Evolutionary conservation across 192 early-diverging fungal genomes (phyloP).

Genomic region (Coemansia asiatica): DNA sequence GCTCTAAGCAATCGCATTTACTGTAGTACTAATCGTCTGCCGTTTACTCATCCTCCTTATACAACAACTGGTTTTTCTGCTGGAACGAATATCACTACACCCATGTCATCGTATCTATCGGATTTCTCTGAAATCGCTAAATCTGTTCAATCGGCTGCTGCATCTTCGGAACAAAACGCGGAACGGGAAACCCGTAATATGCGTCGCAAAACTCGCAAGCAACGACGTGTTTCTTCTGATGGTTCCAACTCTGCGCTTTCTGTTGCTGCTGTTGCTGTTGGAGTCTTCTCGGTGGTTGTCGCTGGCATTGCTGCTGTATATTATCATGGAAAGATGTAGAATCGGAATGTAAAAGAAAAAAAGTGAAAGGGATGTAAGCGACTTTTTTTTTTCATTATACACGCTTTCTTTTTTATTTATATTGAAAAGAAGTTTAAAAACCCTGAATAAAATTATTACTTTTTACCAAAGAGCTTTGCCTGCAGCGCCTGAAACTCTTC

Average conservation of each 20-base stretch:
- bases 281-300: conserved; percentile 11
- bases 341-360: conserved; percentile 21
- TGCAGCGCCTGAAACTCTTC: conserved; percentile 67
- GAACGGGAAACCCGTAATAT: conserved; percentile 1
- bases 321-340: conserved; percentile 20
- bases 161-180: neutral
- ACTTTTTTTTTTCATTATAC: neutral
- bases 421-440: neutral
- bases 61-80: neutral
- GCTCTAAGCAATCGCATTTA: neutral
- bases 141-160: conserved; percentile 10
- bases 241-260: neutral
- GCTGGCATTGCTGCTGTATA: conserved; percentile 22
- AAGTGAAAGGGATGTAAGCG: too few relatives aligned
- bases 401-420: neutral
- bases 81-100: neutral
- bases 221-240: conserved; percentile 5
- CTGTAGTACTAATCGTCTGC: conserved; percentile 51
- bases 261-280: conserved; percentile 4
- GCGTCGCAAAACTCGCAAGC: conserved; percentile 22
- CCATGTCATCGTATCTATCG: neutral
- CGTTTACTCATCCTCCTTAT: conserved; percentile 44
- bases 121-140: conserved; percentile 11
- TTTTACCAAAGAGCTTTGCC: conserved; percentile 58
- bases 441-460: too few relatives aligned